Conservation (phyloP, 225 moss, liverwort and hornwort species). For the Marchantia polymorpha region DNA sequence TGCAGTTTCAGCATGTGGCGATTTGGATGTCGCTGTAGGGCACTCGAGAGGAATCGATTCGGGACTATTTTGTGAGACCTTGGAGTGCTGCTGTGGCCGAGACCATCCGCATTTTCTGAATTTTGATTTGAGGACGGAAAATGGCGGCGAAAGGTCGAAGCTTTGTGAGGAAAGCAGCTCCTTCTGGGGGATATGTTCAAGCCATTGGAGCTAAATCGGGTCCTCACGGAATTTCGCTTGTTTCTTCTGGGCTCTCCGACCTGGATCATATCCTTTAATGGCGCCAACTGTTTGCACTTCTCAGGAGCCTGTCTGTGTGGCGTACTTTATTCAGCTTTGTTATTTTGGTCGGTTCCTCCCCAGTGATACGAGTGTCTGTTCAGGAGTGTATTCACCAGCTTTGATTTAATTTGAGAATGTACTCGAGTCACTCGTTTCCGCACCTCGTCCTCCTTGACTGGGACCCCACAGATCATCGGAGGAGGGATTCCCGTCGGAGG, state of each 20-base stretch:
- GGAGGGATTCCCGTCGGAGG: conserved; percentile 91
- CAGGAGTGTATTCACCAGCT: neutral
- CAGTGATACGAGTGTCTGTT: neutral
- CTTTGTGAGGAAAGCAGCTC: conserved; percentile 52
- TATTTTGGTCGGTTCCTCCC: neutral
- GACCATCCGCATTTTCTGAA: neutral
- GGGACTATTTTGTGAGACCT: too few species aligned
- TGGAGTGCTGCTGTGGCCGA: neutral
- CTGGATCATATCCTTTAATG: conserved; percentile 81
- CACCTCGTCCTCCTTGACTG: conserved; percentile 40
- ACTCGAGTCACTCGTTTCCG: neutral
- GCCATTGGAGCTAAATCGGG: conserved; percentile 68
- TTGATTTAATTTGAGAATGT: neutral
- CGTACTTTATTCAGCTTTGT: neutral
- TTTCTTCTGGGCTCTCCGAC: conserved; percentile 78
- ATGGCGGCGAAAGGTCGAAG: conserved; percentile 62
- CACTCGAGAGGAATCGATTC: too few species aligned
- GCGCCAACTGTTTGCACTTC: neutral
- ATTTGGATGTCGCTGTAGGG: too few species aligned
- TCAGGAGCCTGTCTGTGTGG: too few species aligned
- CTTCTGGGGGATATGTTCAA: conserved; percentile 49
- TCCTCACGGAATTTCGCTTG: conserved; percentile 75
- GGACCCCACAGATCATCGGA: conserved; percentile 68
- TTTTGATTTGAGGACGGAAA: neutral
- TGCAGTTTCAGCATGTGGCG: too few species aligned